These are phyloP conservation scores for Euphorbia lathyris DNA, from an alignment of 345 rosid species.

Conservation along the genomic window DNA sequence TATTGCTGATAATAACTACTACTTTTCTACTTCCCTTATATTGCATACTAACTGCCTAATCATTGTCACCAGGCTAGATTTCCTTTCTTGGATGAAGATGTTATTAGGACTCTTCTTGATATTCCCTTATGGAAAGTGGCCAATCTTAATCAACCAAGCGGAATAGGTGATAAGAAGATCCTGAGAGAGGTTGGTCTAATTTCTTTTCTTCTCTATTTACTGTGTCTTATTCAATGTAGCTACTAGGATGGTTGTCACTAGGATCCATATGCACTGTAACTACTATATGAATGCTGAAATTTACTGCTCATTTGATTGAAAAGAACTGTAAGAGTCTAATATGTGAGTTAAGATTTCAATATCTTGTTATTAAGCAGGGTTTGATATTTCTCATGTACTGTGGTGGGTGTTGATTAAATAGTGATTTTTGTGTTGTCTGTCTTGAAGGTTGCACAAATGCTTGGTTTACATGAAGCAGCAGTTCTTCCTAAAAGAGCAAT, in stretches of 20 bases:
- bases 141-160: slow-evolving; percentile 85
- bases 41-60: not conserved
- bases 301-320: not conserved
- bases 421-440: slow-evolving; percentile 6
- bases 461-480: slow-evolving; percentile 75
- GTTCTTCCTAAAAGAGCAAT: slow-evolving; percentile 85
- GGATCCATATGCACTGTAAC: not conserved
- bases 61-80: slow-evolving; percentile 62
- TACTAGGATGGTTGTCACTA: too few relatives aligned
- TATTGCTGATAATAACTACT: slow-evolving; percentile 17
- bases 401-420: not conserved
- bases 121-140: slow-evolving; percentile 86
- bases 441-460: slow-evolving; percentile 73
- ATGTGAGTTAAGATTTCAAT: not conserved
- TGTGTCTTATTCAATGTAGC: not conserved
- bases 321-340: not conserved
- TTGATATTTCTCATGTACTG: slow-evolving; percentile 3
- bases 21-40: not conserved
- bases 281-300: not conserved
- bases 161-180: slow-evolving; percentile 92
- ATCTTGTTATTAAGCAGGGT: too few relatives aligned
- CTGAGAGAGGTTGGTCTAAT: slow-evolving; percentile 65
- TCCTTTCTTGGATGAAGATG: slow-evolving; percentile 96
- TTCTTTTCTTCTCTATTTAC: not conserved
- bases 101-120: slow-evolving; percentile 68